These are phyloP conservation scores for Gryganskiella cystojenkinii DNA, from an alignment of 192 early-diverging fungal genomes.

Conservation along the genomic window DNA sequence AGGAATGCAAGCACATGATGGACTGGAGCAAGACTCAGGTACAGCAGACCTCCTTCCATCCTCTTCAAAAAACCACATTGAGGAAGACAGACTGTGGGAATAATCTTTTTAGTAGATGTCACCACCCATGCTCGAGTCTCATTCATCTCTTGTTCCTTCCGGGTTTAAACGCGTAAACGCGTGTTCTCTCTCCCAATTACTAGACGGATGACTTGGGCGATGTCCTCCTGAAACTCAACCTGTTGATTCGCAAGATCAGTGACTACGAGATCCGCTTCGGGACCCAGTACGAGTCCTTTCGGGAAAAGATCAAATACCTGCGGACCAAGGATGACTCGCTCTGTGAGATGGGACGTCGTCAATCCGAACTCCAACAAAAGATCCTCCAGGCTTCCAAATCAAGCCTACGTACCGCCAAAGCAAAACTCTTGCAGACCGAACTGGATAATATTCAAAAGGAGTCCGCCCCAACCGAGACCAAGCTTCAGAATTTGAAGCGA, in stretches of 20 bases:
- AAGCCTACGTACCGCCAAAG: slow-evolving; percentile 33
- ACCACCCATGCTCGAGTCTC: too few species aligned
- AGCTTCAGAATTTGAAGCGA: slow-evolving; percentile 37
- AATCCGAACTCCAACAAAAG: slow-evolving; percentile 39
- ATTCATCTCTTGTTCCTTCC: too few species aligned
- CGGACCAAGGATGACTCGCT: slow-evolving; percentile 54
- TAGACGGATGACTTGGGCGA: slow-evolving; percentile 7
- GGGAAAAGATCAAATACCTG: slow-evolving; percentile 51
- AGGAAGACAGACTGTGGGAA: too few species aligned
- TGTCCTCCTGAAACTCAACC: slow-evolving; percentile 47
- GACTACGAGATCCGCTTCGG: slow-evolving; percentile 51
- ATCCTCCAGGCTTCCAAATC: slow-evolving; percentile 42
- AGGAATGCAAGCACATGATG: slow-evolving; percentile 55
- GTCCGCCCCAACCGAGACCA: slow-evolving; percentile 27
- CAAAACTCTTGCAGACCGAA: slow-evolving; percentile 30
- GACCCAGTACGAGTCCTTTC: slow-evolving; percentile 45
- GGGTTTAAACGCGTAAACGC: neutral
- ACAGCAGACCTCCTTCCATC: neutral
- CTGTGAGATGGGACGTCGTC: slow-evolving; percentile 48
- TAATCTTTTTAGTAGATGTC: too few species aligned
- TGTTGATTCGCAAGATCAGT: slow-evolving; percentile 51
- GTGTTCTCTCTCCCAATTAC: neutral
- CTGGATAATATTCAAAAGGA: slow-evolving; percentile 42
- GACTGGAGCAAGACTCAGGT: slow-evolving; percentile 49
- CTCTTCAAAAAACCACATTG: too few species aligned